phyloP scores from a whole-genome alignment of 2,329 filamentous ascomycete species.

The Cercospora sesami region DNA sequence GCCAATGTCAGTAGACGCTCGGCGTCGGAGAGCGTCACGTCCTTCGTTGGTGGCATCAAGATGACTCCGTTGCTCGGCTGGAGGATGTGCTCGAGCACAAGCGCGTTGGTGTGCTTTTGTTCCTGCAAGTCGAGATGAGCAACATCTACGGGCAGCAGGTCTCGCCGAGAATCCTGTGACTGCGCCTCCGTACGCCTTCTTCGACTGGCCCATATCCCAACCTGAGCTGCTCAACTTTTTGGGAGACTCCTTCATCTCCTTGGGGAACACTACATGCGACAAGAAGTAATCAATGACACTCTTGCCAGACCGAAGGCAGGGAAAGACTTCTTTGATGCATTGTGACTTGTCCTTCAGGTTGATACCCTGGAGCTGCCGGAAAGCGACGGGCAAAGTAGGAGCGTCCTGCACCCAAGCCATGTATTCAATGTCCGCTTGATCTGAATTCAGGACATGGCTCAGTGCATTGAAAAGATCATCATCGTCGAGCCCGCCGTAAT shows the following conservation, averaged over 20 bases:
- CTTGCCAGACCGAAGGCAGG: conserved; percentile 55
- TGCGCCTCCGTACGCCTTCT: conserved; percentile 48
- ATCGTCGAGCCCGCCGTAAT: conserved; percentile 59
- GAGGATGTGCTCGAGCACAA: conserved; percentile 63
- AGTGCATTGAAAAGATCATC: conserved; percentile 46
- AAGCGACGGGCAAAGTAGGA: conserved; percentile 18
- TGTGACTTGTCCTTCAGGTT: conserved; percentile 32
- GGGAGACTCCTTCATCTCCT: conserved; percentile 64
- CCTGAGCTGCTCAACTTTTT: conserved; percentile 64
- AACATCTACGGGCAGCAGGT: conserved; percentile 62
- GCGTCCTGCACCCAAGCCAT: conserved; percentile 26
- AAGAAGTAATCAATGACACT: conserved; percentile 65
- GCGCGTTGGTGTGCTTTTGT: conserved; percentile 65
- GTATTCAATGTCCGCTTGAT: conserved; percentile 34
- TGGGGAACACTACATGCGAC: conserved; percentile 63
- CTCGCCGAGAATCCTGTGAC: conserved; percentile 69
- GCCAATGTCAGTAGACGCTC: conserved; percentile 51
- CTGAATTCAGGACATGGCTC: conserved; percentile 26
- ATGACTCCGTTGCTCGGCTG: conserved; percentile 50
- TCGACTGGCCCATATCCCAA: conserved; percentile 61
- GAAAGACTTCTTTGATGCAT: conserved; percentile 31
- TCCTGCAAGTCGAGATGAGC: conserved; percentile 59
- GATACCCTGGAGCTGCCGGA: conserved; percentile 30
- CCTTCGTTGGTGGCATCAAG: conserved; percentile 13
- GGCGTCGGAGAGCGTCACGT: conserved; percentile 20